Evolutionary conservation across 305 asterid species (phyloP), one percentile per base, ranked within the genome.

Genomic region (Plantago coronopus): DNA sequence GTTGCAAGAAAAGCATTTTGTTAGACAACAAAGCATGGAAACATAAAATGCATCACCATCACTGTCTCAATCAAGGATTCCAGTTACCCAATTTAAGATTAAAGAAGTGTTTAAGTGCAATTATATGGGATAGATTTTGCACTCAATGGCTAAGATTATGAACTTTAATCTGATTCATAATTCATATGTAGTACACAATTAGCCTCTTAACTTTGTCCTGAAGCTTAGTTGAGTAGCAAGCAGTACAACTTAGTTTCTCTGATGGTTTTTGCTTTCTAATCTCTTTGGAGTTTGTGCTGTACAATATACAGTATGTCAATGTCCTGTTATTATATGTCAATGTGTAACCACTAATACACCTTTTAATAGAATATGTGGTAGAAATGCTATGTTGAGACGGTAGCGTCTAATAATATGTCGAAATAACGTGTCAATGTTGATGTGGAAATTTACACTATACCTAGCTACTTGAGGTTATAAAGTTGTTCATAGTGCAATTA

Each of bases 91-190:
- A 61, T 74, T 27, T 57, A 54, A 70, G 56, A 70, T 61, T 67
- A 56, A 22, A 61, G 47, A 54, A 58, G 46, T 56, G 23, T 11
- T 27, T 19, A 46, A 66, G 63, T 75, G 81, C 75, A 76, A 86
- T 83, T 45, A 83, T 86, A 65, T 71, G 72, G 77, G 70, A 53
- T 75, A 64, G 89, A 83, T 83, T 75, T 78, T 73, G 84, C 79
- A 74, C 77, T 75, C 68, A 69, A 45, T 71, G 71, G 57, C 31
- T 57, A 50, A 65, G 77, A 78, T 81, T 62, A 49, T 71, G 78
- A 49, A 66, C 66, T 76, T 67, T 65, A 44, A 53, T 25, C 25
- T 53, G 1, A 48, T 74, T 10, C 13, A 34, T 34, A 7, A 34
- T 34, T 27, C 46, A 31, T 2, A 8, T 15, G 46, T 31, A 55